Base-by-base conservation (phyloP, 2,329 filamentous ascomycete genomes). In the Emericellopsis cladophorae region DNA sequence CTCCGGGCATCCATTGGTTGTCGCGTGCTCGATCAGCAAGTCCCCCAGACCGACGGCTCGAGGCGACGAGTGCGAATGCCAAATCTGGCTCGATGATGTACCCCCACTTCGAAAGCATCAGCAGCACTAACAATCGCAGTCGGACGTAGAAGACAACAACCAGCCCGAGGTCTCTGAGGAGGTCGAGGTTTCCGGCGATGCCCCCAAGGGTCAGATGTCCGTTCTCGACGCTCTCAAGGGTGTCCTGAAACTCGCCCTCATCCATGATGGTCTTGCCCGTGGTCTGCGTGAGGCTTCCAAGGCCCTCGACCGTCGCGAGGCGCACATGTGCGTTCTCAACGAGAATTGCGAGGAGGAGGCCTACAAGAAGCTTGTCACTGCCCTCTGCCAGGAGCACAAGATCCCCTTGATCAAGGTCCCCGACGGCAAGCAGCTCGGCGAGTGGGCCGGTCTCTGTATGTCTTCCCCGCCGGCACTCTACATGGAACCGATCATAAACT, bases 101-200 rank as follows among this genome's bases (percentile, higher is more conserved):
- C 32, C 32, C n/a, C 32, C n/a, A 35, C 18, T 35, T 8, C 32
- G 32, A 35, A 29, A 11, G 32, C n/a, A 39, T 23, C n/a, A n/a
- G 24, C 35, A 16, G 7, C 15, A 32, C 40, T 36, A 26, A 41
- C 40, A 41, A 32, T 34, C 31, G 48, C 55, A 95, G 92, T 96
- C 90, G 88, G 90, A 96, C 88, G 90, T 90, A 96, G 92, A 96
- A 95, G 90, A 96, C 84, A 88, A 81, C 71, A 83, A 80, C 81
- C 26, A 29, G 26, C 68, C 82, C 85, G 70, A 84, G 85, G 64
- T 88, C 62, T 66, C 68, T 62, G 79, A 84, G 65, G 92, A 95
- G 77, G 89, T 96, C 70, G 90, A 96, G 73, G 88, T 95, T 66
- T 83, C 83, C 64, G 88, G 84, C 69, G 89, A 95, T 74, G 83